phyloP scores from a whole-genome alignment of 2,329 filamentous ascomycete genomes.

The Epichloe elymi region DNA sequence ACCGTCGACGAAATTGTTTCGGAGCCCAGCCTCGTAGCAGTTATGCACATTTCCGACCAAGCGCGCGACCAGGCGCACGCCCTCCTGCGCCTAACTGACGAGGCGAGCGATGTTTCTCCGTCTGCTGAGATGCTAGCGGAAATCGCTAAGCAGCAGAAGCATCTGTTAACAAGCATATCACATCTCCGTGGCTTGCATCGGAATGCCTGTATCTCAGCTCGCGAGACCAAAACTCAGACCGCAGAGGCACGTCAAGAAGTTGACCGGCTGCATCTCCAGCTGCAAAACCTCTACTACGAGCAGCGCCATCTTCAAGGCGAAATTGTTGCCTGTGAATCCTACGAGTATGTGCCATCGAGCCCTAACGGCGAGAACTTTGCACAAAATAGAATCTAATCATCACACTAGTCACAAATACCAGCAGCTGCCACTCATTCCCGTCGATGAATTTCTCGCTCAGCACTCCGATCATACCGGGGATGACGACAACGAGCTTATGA shows the following conservation, averaged over 20 bases:
- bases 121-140: conserved; percentile 39
- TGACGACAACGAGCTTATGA: conserved; percentile 72
- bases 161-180: conserved; percentile 64
- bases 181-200: conserved; percentile 75
- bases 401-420: conserved; percentile 68
- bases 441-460: conserved; percentile 65
- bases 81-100: conserved; percentile 43
- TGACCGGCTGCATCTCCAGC: conserved; percentile 76
- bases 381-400: background rate
- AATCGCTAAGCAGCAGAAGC: conserved; percentile 65
- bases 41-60: conserved; percentile 59
- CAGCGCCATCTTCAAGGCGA: conserved; percentile 83
- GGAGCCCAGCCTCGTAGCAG: conserved; percentile 44
- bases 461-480: conserved; percentile 62
- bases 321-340: conserved; percentile 80
- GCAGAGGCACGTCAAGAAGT: conserved; percentile 83
- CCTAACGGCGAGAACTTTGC: background rate
- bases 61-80: conserved; percentile 59
- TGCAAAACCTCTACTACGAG: conserved; percentile 95
- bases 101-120: conserved; percentile 28
- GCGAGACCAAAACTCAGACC: conserved; percentile 76
- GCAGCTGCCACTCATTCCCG: conserved; percentile 69
- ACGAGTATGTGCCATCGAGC: conserved; percentile 51
- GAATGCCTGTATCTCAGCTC: conserved; percentile 63
- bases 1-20: conserved; percentile 26